A percentile compares a stretch with the other conserved stretches of the same genome.
phyloP scores from a whole-genome alignment of 2,329 filamentous ascomycete genomes.

The Cladophialophora yegresii region DNA sequence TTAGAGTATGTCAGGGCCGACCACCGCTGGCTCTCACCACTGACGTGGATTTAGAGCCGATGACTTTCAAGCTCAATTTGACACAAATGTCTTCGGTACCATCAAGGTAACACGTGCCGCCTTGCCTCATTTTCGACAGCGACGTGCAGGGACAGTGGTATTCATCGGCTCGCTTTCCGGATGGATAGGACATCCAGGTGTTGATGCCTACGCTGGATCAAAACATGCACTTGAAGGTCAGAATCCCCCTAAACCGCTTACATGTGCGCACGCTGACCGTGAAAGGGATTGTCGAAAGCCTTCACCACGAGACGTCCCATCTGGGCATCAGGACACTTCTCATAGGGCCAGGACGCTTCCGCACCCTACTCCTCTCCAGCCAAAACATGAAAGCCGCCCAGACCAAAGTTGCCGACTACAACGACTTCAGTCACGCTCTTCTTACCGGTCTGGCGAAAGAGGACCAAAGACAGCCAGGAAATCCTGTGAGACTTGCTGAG shows the following conservation, averaged over 20 bases:
- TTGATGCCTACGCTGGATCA: slow-evolving; percentile 42
- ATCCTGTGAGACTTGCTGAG: slow-evolving; percentile 56
- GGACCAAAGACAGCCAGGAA: slow-evolving; percentile 53
- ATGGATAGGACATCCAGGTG: slow-evolving; percentile 37
- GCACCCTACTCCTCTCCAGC: slow-evolving; percentile 22
- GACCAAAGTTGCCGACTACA: slow-evolving; percentile 18
- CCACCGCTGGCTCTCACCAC: background rate
- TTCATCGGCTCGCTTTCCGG: slow-evolving; percentile 43
- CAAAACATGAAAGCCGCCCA: slow-evolving; percentile 9
- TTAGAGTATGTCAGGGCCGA: slow-evolving; percentile 29
- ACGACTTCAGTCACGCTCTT: slow-evolving; percentile 4
- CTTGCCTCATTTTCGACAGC: slow-evolving; percentile 42
- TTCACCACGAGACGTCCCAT: slow-evolving; percentile 38
- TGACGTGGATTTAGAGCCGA: slow-evolving; percentile 27
- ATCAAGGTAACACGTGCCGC: slow-evolving; percentile 43
- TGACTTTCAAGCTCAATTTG: slow-evolving; percentile 40
- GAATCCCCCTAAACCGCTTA: too few relatives aligned
- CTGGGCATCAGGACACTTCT: slow-evolving; percentile 42
- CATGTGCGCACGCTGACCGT: slow-evolving; percentile 26
- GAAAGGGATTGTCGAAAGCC: slow-evolving; percentile 32
- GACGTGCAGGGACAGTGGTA: slow-evolving; percentile 41
- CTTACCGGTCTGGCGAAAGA: slow-evolving; percentile 40
- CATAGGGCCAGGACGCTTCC: slow-evolving; percentile 42
- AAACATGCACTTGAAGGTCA: slow-evolving; percentile 48
- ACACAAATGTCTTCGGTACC: slow-evolving; percentile 45